Evolutionary conservation across 306 rosid genomes (phyloP).

Genomic region (Castanea crenata): DNA sequence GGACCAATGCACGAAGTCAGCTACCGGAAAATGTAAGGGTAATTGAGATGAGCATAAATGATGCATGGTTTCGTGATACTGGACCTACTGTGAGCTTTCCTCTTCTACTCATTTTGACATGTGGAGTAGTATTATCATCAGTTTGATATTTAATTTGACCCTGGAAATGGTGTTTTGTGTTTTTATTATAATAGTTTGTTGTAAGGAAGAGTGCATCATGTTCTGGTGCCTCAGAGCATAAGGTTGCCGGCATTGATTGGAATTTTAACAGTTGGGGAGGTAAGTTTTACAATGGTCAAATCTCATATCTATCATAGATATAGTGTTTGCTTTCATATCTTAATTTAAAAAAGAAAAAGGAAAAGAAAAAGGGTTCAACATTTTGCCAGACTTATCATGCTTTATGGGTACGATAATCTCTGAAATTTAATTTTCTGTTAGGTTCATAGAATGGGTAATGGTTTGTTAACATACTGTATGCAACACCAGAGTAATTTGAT

Average conservation of each 20-base stretch:
- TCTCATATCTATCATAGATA: neutral
- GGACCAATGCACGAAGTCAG: constrained; percentile 73
- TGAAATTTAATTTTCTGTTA: neutral
- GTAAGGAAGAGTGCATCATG: constrained; percentile 37
- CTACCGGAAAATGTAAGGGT: constrained; percentile 68
- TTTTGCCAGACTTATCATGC: neutral
- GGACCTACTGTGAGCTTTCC: constrained; percentile 79
- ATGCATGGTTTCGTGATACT: constrained; percentile 87
- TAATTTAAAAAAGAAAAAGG: neutral
- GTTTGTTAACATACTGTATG: neutral
- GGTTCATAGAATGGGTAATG: neutral
- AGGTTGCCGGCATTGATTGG: constrained; percentile 92
- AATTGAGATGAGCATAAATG: constrained; percentile 71
- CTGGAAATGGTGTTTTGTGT: neutral
- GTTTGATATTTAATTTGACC: neutral
- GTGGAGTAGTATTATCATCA: neutral
- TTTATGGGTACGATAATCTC: neutral
- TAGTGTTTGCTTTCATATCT: neutral
- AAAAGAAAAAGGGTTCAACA: neutral
- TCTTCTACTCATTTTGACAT: neutral
- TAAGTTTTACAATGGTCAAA: constrained; percentile 19
- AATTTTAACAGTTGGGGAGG: constrained; percentile 96
- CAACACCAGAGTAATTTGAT: neutral
- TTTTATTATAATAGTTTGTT: constrained; percentile 63
- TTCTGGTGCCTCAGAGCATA: constrained; percentile 27